A percentile compares a stretch with the other conserved stretches of the same genome.
Conservation (phyloP, 306 rosid species). For the Vigna reflexopilosa region DNA sequence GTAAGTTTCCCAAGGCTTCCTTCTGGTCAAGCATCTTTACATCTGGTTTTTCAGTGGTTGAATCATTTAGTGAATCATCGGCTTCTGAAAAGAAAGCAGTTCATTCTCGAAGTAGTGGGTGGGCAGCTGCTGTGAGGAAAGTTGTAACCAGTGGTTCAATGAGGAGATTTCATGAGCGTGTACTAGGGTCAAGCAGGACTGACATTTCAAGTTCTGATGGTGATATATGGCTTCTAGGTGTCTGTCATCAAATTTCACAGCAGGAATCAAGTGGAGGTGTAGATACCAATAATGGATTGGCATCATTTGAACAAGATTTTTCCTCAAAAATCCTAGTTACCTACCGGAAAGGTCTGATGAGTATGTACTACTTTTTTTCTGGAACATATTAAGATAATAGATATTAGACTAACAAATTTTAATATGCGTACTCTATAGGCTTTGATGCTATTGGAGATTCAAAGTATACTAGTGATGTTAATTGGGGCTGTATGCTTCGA, state of each 20-base stretch:
- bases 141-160: conserved; percentile 74
- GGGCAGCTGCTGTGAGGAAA: conserved; percentile 84
- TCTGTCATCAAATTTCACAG: conserved; percentile 67
- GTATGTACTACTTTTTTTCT: conserved; percentile 20
- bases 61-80: conserved; percentile 71
- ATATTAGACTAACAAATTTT: conserved; percentile 30
- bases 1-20: conserved; percentile 69
- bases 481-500: conserved; percentile 98
- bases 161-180: conserved; percentile 87
- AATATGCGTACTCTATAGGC: conserved; percentile 55
- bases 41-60: conserved; percentile 76
- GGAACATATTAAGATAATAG: conserved; percentile 21
- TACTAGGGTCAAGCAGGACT: conserved; percentile 73
- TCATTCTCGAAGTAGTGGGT: conserved; percentile 69
- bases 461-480: conserved; percentile 87
- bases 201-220: conserved; percentile 76
- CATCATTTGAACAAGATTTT: conserved; percentile 76
- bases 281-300: conserved; percentile 54
- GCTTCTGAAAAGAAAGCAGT: conserved; percentile 75
- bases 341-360: conserved; percentile 84
- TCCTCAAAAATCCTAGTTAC: conserved; percentile 84
- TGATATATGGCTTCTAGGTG: conserved; percentile 96
- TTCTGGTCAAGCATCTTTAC: conserved; percentile 83
- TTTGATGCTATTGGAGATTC: conserved; percentile 82
- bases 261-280: conserved; percentile 62